Evolutionary conservation across 2,329 filamentous ascomycete species (phyloP).

Genomic region (Neofusicoccum ribis): DNA sequence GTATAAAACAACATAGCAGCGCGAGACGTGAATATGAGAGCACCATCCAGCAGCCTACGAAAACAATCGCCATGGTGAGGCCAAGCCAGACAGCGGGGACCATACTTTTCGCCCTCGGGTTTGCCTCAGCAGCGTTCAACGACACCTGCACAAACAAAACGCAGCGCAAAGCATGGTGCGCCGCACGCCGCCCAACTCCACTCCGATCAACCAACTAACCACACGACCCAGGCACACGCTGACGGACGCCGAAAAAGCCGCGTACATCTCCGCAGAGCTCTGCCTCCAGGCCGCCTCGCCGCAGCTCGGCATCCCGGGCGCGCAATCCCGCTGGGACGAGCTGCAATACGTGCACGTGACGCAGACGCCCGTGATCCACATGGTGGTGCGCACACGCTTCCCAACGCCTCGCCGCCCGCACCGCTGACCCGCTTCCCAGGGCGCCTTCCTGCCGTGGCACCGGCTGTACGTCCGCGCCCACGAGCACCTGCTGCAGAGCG

Average conservation of each 20-base stretch:
- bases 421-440: neutral
- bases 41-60: no score
- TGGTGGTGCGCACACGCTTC: neutral
- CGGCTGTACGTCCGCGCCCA: conserved; percentile 45
- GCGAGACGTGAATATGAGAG: no score
- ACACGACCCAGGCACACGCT: neutral
- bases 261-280: conserved; percentile 19
- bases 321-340: conserved; percentile 19
- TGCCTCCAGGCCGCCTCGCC: conserved; percentile 14
- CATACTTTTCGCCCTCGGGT: no score
- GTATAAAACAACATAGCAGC: no score
- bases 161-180: no score
- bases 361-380: neutral
- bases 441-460: conserved; percentile 47
- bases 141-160: no score
- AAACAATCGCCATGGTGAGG: no score
- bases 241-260: conserved; percentile 9
- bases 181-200: no score
- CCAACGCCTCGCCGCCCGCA: no score
- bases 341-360: conserved; percentile 13
- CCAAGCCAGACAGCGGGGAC: no score
- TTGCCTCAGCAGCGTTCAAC: no score
- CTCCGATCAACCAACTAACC: neutral
- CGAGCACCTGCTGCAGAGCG: conserved; percentile 45
- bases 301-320: neutral